phyloP scores from a whole-genome alignment of 441 rosid species.

The Euphorbia celastroides region DNA sequence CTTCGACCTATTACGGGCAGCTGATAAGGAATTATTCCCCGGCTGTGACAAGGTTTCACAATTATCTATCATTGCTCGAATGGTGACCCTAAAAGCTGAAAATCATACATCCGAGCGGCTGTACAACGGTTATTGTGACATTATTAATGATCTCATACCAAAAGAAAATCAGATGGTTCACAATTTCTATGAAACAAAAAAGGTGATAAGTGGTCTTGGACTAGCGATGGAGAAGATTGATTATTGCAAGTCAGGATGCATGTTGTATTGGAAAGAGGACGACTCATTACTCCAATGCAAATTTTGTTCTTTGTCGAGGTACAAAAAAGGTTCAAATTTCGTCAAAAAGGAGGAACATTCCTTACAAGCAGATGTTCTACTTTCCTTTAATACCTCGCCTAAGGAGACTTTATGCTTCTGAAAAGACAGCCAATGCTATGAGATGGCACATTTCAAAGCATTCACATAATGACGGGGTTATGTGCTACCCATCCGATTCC shows the following conservation, averaged over 20 bases:
- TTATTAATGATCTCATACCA: background rate
- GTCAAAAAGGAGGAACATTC: background rate
- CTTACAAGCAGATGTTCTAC: background rate
- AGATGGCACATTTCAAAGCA: background rate
- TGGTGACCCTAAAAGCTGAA: too few species aligned
- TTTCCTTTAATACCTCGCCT: background rate
- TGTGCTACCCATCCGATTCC: background rate
- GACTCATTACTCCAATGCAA: background rate
- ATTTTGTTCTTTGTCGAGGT: background rate
- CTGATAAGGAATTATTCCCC: too few species aligned
- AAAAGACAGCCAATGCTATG: background rate
- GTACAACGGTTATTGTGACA: background rate
- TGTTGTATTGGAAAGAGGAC: background rate
- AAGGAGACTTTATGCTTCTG: background rate
- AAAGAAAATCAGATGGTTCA: background rate
- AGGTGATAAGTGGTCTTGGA: background rate
- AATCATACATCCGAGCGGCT: too few species aligned
- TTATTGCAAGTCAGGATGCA: background rate
- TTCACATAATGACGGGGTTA: background rate
- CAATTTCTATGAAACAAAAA: too few species aligned
- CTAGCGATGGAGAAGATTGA: background rate
- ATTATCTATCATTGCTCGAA: too few species aligned
- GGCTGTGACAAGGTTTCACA: too few species aligned
- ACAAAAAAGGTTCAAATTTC: background rate
- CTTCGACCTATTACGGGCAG: too few species aligned